Evolutionary conservation across 2,329 filamentous ascomycete species (phyloP), one percentile per base, ranked within the genome.

Genomic region (Malbranchea zuffiana): DNA sequence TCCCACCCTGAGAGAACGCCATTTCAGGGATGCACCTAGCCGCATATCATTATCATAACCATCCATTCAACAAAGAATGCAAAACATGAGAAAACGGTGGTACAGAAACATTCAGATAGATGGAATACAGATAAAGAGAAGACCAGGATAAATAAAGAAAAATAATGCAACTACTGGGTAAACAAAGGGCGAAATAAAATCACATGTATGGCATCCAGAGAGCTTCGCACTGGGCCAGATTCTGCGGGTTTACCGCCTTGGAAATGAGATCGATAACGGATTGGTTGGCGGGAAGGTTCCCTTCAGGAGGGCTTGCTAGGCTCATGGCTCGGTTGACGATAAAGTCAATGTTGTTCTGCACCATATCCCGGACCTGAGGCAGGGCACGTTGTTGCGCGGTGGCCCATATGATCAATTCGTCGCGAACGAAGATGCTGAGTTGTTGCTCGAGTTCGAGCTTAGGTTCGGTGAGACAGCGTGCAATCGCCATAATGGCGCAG

Each of bases 331-430:
- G 75, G 67, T 93, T 94, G 35, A 95, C 86, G 41, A 98, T 86
- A 48, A 85, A 73, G 42, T 95, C 86, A 48, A 80, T 85, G 59
- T 98, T 98, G 36, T 74, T 68, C 61, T 86, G 79, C 21, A 94
- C 87, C 45, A 79, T 74, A 40, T 90, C 83, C 15, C 83, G 69
- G 32, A 92, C 67, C 54, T 83, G 78, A 20, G 70, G 67, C 17
- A 63, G 58, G 4, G 66, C 60, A 30, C 85, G 75, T 55, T 93
- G 83, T 44, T 77, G 72, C 46, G 78, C 81, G 2, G 82, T 92
- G 50, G 87, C 87, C 90, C 90, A 98, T 64, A 87, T 92, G 47
- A 88, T 87, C 74, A 98, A 92, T 63, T 99, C 90, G 53, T 99
- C 90, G 5, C 90, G 78, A 44, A 99, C 90, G 59, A 96, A 96